Evolutionary conservation across 805 yeast genomes (phyloP), one percentile per base, ranked within the genome.

Genomic region (Candida ulmi): DNA sequence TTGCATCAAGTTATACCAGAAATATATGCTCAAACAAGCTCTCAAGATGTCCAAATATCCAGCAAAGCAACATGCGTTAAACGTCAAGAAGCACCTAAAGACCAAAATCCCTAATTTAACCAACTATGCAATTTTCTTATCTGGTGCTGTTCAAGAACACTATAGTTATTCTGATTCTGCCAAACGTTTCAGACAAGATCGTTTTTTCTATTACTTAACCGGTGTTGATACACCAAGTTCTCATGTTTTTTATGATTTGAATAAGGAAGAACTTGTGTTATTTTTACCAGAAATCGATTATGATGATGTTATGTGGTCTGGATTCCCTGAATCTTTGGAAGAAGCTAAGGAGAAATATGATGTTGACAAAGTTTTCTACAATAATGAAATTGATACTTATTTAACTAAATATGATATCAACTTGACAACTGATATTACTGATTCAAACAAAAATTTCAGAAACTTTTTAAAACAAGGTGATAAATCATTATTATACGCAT

Each of bases 241-340:
- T 26, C 82, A 77, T 50, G 72, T 87, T 1, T 63, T 83, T 17
- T 91, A 74, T 55, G 67, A 76, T 36, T 53, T 79, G 29, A 54
- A 48, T 3, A 49, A 60, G 7, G 86, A 81, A 33, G 70, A 76
- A 38, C 68, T 88, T 44, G 77, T 80, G 0, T 65, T 91, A 19
- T 91, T 83, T 54, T 67, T 93, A 37, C 97, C 98, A 1, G 75
- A 83, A 38, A 70, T 91, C 30, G 96, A 88, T 55, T 64, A 72
- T 32, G 98, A 93, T 33, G 96, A 87, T 56, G 83, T 91, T 31
- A 83, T 93, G 88, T 91, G 99, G 99, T 81, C 93, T 42, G 99
- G 99, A 0, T 55, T 83, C 61, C 99, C 99, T 5, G 46, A 87
- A 38, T 65, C 76, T 30, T 46, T 71, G 3, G 80, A 81, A 35